A percentile compares a stretch with the other conserved stretches of the same genome.
Evolutionary conservation across 1,284 basidiomycete genomes (phyloP).

Genomic region (Ustilago loliicola): DNA sequence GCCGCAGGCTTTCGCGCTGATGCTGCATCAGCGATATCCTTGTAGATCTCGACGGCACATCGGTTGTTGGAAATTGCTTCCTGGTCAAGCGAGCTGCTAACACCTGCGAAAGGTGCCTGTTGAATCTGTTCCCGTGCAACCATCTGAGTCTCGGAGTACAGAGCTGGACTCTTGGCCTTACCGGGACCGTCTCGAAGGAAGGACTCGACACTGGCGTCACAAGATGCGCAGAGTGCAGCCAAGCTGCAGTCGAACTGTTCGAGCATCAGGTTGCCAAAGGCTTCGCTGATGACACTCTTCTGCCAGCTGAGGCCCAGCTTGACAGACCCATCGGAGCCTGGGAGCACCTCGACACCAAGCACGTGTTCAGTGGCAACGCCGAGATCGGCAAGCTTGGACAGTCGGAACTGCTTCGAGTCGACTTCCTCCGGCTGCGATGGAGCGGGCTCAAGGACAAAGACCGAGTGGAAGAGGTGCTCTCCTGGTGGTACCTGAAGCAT

Average conservation of each 20-base stretch:
- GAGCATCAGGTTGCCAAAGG: constrained; percentile 51
- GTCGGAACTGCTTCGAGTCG: constrained; percentile 19
- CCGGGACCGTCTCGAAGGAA: constrained; percentile 10
- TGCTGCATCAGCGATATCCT: constrained; percentile 21
- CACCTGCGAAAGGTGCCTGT: constrained; percentile 3
- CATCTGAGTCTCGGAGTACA: constrained; percentile 17
- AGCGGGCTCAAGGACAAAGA: constrained; percentile 68
- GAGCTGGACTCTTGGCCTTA: neutral
- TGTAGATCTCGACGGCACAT: constrained; percentile 48
- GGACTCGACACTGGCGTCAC: constrained; percentile 11
- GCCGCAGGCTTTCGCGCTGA: constrained; percentile 14
- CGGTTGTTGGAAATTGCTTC: constrained; percentile 23
- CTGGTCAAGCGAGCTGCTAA: constrained; percentile 21
- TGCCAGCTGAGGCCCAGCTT: constrained; percentile 55
- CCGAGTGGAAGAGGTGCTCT: constrained; percentile 63
- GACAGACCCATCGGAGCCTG: constrained; percentile 37
- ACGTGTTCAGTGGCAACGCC: constrained; percentile 65
- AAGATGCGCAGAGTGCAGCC: constrained; percentile 28
- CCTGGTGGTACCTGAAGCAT: constrained; percentile 56
- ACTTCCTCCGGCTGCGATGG: constrained; percentile 6
- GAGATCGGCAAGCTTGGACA: constrained; percentile 46
- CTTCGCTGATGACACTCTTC: constrained; percentile 36
- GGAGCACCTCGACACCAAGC: constrained; percentile 61
- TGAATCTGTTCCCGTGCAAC: neutral
- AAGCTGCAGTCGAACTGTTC: constrained; percentile 54